A percentile compares a stretch with the other conserved stretches of the same genome.
Conservation (phyloP, 192 early-diverging fungal species). For the Coemansia brasiliensis region DNA sequence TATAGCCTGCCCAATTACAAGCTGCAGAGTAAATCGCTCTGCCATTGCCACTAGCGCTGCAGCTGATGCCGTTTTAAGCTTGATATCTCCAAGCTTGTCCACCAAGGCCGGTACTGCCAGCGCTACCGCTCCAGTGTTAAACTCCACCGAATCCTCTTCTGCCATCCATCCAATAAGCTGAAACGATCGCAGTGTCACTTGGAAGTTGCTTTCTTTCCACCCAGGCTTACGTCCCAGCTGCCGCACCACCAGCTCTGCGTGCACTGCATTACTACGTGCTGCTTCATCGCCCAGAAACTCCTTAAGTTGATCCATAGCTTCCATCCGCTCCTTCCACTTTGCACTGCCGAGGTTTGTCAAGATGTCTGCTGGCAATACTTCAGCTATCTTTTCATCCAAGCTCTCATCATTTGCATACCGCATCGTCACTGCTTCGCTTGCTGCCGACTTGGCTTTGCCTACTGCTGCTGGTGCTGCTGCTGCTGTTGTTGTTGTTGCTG, state of each 20-base stretch:
- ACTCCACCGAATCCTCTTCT: conserved; percentile 58
- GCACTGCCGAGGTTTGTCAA: conserved; percentile 65
- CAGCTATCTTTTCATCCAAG: conserved; percentile 64
- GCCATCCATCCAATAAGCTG: conserved; percentile 74
- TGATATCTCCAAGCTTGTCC: conserved; percentile 95
- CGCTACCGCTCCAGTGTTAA: conserved; percentile 70
- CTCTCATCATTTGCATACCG: conserved; percentile 65
- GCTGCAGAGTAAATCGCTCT: conserved; percentile 73
- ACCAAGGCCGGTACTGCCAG: conserved; percentile 71
- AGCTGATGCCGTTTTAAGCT: conserved; percentile 82
- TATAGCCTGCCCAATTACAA: conserved; percentile 78
- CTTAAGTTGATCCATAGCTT: conserved; percentile 77
- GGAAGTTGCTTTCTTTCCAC: conserved; percentile 98
- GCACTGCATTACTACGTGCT: conserved; percentile 59
- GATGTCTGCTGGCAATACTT: conserved; percentile 61
- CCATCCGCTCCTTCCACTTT: conserved; percentile 88
- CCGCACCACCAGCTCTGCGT: conserved; percentile 76
- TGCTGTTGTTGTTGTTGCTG: conserved; percentile 30
- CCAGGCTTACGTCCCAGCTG: conserved; percentile 82
- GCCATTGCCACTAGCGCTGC: conserved; percentile 78
- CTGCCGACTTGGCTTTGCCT: conserved; percentile 1
- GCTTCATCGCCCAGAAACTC: conserved; percentile 63
- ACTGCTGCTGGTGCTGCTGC: conserved; percentile 24
- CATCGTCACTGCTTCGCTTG: conserved; percentile 70
- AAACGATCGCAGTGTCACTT: conserved; percentile 77